Evolutionary conservation across 768 basidiomycete species (phyloP).

Genomic region (Leccinum imitatum): DNA sequence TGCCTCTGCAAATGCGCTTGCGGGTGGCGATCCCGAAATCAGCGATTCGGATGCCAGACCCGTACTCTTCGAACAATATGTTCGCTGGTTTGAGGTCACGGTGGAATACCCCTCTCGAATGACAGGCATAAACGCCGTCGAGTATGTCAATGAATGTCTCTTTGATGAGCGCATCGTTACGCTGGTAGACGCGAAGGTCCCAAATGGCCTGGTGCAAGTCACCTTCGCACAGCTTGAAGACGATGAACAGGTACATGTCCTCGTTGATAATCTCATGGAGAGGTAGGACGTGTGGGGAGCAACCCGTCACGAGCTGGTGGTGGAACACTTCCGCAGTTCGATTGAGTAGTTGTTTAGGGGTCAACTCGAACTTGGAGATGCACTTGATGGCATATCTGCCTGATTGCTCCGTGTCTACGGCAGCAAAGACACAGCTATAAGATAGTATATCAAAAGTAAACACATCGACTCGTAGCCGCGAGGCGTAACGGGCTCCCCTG

Average conservation of each 20-base stretch:
- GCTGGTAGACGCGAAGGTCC: conserved; percentile 48
- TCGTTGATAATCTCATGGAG: conserved; percentile 65
- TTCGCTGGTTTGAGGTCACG: conserved; percentile 90
- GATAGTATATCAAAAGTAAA: too few relatives aligned
- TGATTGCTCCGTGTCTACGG: conserved; percentile 48
- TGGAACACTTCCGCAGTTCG: conserved; percentile 70
- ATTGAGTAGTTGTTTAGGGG: conserved; percentile 52
- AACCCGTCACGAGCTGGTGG: conserved; percentile 51
- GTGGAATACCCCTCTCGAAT: conserved; percentile 70
- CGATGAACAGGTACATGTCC: conserved; percentile 61
- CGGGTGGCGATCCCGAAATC: too few relatives aligned
- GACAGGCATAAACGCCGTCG: conserved; percentile 76
- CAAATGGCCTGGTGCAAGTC: conserved; percentile 78
- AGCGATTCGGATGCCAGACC: conserved; percentile 42
- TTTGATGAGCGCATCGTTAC: conserved; percentile 63
- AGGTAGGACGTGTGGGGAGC: conserved; percentile 62
- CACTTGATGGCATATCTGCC: conserved; percentile 74
- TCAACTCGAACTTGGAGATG: conserved; percentile 55
- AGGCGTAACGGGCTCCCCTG: too few relatives aligned
- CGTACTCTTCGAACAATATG: conserved; percentile 58
- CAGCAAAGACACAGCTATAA: conserved; percentile 69
- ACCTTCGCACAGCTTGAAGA: conserved; percentile 57
- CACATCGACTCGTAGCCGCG: too few relatives aligned
- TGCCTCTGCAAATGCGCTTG: too few relatives aligned
- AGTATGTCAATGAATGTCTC: conserved; percentile 74